These are phyloP conservation scores for Aegilops tauschii DNA, from an alignment of 176 grass and related monocot genomes.

Conservation along the genomic window DNA sequence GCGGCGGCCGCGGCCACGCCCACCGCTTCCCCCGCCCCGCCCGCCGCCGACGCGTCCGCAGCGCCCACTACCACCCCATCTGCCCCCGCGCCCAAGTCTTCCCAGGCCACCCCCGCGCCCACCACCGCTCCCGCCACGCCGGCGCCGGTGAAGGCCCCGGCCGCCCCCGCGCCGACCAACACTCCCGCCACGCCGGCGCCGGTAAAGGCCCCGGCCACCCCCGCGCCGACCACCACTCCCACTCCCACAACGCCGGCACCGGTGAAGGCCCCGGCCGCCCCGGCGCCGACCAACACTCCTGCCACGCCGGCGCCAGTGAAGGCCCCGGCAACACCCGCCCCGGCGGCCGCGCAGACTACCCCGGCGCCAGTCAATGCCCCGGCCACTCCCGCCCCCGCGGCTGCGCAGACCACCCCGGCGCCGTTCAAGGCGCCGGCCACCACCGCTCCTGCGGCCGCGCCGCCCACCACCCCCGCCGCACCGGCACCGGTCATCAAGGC, in stretches of 20 bases:
- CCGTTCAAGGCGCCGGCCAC: background rate
- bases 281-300: background rate
- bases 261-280: background rate
- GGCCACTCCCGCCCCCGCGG: background rate
- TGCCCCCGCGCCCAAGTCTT: background rate
- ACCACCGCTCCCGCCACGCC: no score
- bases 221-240: background rate
- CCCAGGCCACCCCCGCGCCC: background rate
- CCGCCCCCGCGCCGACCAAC: background rate
- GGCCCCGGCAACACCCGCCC: background rate
- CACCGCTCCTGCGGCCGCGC: background rate
- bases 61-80: background rate
- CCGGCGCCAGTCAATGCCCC: background rate
- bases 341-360: background rate
- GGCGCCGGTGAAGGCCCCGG: background rate
- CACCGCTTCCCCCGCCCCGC: background rate
- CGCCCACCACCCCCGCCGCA: background rate
- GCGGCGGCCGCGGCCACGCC: background rate
- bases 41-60: background rate
- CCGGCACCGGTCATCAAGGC: no score
- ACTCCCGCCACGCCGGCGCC: background rate
- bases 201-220: no score
- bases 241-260: background rate
- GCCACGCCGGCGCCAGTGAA: background rate
- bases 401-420: background rate